Evolutionary conservation across 129 eudicot genomes (phyloP).

Genomic region (Solidago caesia): DNA sequence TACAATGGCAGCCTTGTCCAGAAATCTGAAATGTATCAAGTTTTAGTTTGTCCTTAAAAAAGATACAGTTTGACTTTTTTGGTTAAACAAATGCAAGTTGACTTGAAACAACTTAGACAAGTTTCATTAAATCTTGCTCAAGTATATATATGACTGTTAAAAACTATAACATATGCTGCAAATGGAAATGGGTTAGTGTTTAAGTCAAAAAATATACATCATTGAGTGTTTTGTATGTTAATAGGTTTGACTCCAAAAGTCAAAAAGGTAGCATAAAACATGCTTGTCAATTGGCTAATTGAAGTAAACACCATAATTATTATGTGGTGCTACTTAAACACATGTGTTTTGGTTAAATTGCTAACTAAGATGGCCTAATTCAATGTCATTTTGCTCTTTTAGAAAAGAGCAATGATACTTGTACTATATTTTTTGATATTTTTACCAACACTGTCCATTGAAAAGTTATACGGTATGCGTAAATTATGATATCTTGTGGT

Average conservation of each 20-base stretch:
- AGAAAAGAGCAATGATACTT: background rate
- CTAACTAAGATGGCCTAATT: slow-evolving; percentile 28
- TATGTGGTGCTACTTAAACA: slow-evolving; percentile 18
- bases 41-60: background rate
- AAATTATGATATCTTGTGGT: too few species aligned
- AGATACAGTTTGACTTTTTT: slow-evolving; percentile 6
- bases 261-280: slow-evolving; percentile 9
- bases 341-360: slow-evolving; percentile 25
- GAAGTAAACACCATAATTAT: slow-evolving; percentile 3
- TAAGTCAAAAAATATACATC: background rate
- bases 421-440: too few species aligned
- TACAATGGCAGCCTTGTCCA: slow-evolving; percentile 87
- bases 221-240: background rate
- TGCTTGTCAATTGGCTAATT: slow-evolving; percentile 12
- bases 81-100: background rate
- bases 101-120: background rate
- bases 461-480: too few species aligned
- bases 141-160: background rate
- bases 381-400: background rate
- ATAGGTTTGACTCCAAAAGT: slow-evolving; percentile 19
- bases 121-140: background rate
- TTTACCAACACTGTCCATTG: too few species aligned
- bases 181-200: background rate
- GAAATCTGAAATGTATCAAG: slow-evolving; percentile 42
- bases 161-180: background rate